Base-by-base conservation (phyloP, 208 protist species). In the Polymyxa betae region DNA sequence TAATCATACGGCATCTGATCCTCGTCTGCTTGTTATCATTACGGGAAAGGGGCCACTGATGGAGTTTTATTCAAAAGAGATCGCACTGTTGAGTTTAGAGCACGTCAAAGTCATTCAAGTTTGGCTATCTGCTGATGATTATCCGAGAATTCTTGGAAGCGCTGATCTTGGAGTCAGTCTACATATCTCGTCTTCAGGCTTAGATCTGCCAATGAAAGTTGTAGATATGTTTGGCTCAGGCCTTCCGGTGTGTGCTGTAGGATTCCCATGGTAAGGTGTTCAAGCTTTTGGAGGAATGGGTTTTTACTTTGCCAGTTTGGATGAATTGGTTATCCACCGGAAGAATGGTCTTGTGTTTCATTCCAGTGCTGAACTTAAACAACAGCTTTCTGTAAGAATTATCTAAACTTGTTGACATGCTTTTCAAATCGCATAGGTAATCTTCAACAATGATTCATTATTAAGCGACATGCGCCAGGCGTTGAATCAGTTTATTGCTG, bases 161-260 rank as follows among this genome's bases (percentile, higher is more conserved):
- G 95, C 96, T 24, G 97, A 99, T 93, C 92, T 98, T 16, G 97
- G 97, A 0, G 94, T 99, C 38, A 98, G 95, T 88, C 92, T 99
- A 29, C 98, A 99, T 93, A 93, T 95, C 88, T 98, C 96, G 10
- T 96, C 95, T 0, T 97, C 96, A 88, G 97, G 96, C 0, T 46
- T 98, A 35, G 98, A 99, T 92, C 92, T 99, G 35, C 98, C 98
- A 0, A 99, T 99, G 97, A 99, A 99, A 90, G 96, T 91, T n/a
- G 68, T 98, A 0, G 97, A 99, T 90, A 98, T 98, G 97, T 94
- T 98, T 43, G 97, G 97, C 0, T 95, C 94, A 78, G 95, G 95
- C 16, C 49, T 99, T 10, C 98, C 98, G 1, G 96, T 97, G 20
- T 94, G 96, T 0, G 97, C 97, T 0, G 88, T 97, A 10, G 88